These are phyloP conservation scores for Amylocarpus encephaloides DNA, from an alignment of 2,329 filamentous ascomycete genomes.

Conservation along the genomic window DNA sequence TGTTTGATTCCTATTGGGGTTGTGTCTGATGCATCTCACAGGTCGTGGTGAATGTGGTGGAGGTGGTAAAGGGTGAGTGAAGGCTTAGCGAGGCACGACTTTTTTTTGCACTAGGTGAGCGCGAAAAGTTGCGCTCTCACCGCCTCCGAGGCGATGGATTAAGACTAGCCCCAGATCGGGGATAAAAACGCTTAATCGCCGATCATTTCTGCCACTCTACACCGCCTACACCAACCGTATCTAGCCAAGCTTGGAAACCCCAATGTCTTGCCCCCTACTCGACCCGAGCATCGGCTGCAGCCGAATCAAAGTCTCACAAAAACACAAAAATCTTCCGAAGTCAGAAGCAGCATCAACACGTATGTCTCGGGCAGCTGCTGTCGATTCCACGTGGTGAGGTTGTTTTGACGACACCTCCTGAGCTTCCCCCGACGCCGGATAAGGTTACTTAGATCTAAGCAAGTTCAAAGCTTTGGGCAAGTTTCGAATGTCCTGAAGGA, in stretches of 20 bases:
- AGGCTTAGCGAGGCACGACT: too few relatives aligned
- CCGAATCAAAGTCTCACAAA: constrained; percentile 6
- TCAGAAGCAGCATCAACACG: neutral
- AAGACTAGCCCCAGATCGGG: too few relatives aligned
- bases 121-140: too few relatives aligned
- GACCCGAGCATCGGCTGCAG: neutral
- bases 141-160: too few relatives aligned
- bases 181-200: too few relatives aligned
- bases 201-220: too few relatives aligned
- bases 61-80: too few relatives aligned
- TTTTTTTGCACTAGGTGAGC: too few relatives aligned
- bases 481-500: neutral
- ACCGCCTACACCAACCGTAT: too few relatives aligned
- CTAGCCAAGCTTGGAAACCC: neutral
- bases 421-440: neutral
- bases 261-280: neutral
- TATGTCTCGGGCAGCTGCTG: constrained; percentile 20
- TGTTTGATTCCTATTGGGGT: too few relatives aligned
- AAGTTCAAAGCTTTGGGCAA: neutral
- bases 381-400: constrained; percentile 13
- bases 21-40: too few relatives aligned
- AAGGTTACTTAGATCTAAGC: neutral
- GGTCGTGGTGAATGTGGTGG: too few relatives aligned
- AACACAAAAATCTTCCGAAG: constrained; percentile 5
- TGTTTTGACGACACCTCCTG: constrained; percentile 17